A percentile compares a stretch with the other conserved stretches of the same genome.
phyloP scores from a whole-genome alignment of 768 basidiomycete genomes.

The Punctularia strigosozonata region DNA sequence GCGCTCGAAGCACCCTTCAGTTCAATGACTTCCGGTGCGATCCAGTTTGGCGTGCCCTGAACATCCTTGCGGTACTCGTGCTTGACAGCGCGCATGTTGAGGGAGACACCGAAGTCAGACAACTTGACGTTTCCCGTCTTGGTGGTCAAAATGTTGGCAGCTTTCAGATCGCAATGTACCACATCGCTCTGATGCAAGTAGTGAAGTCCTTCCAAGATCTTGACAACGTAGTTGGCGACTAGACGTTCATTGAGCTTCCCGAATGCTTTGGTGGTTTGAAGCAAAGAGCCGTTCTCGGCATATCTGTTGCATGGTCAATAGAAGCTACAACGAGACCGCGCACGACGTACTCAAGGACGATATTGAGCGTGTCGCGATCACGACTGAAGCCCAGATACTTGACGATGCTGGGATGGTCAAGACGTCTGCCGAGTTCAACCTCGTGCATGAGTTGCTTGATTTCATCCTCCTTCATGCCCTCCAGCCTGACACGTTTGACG shows the following conservation, averaged over 20 bases:
- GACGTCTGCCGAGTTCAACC: constrained; percentile 82
- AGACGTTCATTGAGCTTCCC: constrained; percentile 88
- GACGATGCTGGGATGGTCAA: constrained; percentile 92
- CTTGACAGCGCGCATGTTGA: constrained; percentile 87
- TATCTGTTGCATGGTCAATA: constrained; percentile 41
- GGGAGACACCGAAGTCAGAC: constrained; percentile 94
- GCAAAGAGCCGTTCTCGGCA: constrained; percentile 92
- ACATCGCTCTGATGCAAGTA: constrained; percentile 86
- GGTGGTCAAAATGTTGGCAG: constrained; percentile 96
- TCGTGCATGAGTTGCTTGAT: constrained; percentile 87
- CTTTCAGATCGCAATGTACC: constrained; percentile 97
- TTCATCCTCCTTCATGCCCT: constrained; percentile 85
- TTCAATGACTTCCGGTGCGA: constrained; percentile 97
- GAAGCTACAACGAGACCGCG: constrained; percentile 7
- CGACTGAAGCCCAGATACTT: constrained; percentile 95
- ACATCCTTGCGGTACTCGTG: constrained; percentile 76
- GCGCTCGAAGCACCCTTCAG: constrained; percentile 89
- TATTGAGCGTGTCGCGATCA: constrained; percentile 80
- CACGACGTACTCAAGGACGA: constrained; percentile 79
- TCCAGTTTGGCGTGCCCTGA: constrained; percentile 97
- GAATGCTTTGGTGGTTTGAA: constrained; percentile 86
- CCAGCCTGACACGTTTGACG: constrained; percentile 90
- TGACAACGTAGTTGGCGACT: constrained; percentile 88
- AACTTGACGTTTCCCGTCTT: constrained; percentile 97
- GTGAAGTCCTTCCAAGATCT: constrained; percentile 91